Evolutionary conservation across 345 rosid species (phyloP), one percentile per base, ranked within the genome.

Genomic region (Trapa bicornis): DNA sequence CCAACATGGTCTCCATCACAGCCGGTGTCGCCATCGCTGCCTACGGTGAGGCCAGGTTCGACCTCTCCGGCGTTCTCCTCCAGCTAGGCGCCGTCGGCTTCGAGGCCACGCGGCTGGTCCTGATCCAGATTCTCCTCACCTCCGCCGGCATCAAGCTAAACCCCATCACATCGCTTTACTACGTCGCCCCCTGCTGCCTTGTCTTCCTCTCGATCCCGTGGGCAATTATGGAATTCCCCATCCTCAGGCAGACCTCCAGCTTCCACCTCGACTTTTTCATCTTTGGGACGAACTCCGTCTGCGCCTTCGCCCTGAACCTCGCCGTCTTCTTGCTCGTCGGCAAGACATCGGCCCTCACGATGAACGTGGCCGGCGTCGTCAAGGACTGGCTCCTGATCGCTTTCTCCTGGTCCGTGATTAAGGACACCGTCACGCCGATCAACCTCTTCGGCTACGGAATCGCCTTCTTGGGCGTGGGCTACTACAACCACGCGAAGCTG

Each of bases 301-400:
- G 95, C 65, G 97, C 97, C 6, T 93, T 93, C 17, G 96, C 95
- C 0, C 74, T 93, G 80, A 93, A 93, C 75, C 91, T 91, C 0
- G 99, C 99, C 1, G 97, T 91, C 74, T 93, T 93, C 81, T 76
- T 93, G 69, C 89, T 93, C 11, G 97, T 93, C 14, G 98, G 98
- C 12, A 93, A 93, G 76, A 93, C 98, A 8, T 93, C 98, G 9
- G 98, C 98, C 12, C 78, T 93, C 76, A 90, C 97, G 7, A 93
- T 93, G 98, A 93, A 93, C 75, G 98, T 93, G 57, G 97, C 98
- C 43, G 97, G 98, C 56, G 97, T 93, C n/a, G 98, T 93, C 16
- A 93, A 93, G 78, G 98, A 93, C 71, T 93, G 97, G 98, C 70
- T 93, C 22, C 72, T 93, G 92, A 93, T 93, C 39, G 98, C 98